Conservation (phyloP, 192 early-diverging fungal genomes). For the Allomyces javanicus region DNA sequence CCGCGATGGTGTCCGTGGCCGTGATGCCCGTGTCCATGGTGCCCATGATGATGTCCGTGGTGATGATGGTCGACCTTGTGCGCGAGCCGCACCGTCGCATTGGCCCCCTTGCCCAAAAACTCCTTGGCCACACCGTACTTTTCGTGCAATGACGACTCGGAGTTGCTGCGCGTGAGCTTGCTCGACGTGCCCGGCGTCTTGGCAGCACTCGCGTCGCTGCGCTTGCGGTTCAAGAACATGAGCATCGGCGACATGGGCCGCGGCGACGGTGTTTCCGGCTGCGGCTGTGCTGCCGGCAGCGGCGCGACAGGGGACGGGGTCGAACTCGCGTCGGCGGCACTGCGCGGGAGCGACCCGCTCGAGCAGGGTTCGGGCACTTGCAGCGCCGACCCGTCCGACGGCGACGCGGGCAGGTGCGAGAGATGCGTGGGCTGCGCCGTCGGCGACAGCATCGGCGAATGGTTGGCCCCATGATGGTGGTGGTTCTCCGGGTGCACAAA, state of each 20-base stretch:
- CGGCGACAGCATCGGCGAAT: no score
- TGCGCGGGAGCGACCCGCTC: no score
- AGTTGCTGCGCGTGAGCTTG: slow-evolving; percentile 8
- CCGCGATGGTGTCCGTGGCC: neutral
- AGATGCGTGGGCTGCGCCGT: no score
- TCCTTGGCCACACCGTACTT: slow-evolving; percentile 23
- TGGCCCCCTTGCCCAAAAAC: slow-evolving; percentile 27
- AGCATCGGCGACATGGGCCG: neutral
- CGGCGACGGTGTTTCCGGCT: neutral
- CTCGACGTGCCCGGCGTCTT: neutral
- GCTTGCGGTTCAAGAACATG: neutral
- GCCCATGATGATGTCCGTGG: neutral
- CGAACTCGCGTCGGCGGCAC: no score
- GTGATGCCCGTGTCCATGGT: neutral
- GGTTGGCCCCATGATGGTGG: no score
- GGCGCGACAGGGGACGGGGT: no score
- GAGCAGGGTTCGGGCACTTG: no score
- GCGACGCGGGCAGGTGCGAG: no score
- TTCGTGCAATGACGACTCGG: slow-evolving; percentile 21
- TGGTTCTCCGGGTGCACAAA: no score
- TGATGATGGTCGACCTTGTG: neutral
- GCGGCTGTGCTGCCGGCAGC: no score
- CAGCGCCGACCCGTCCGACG: no score
- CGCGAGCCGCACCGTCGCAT: slow-evolving; percentile 19
- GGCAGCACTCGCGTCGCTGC: neutral